phyloP scores from a whole-genome alignment of 345 rosid species.

The Populus simonii region DNA sequence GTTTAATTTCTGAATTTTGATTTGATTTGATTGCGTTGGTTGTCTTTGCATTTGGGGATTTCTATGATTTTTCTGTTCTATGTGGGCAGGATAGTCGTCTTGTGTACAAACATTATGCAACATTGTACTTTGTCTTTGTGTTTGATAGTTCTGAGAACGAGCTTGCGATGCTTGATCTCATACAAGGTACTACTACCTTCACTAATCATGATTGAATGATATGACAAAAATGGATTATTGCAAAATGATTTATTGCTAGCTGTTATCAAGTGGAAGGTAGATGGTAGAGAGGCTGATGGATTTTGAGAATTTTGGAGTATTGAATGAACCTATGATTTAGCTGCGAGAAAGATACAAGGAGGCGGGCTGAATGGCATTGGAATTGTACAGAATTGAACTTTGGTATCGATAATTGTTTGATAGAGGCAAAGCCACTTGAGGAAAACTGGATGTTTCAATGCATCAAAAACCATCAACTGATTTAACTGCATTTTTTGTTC shows the following conservation, averaged over 20 bases:
- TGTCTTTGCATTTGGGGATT: not conserved
- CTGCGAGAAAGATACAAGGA: not conserved
- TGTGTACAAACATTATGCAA: constrained; percentile 87
- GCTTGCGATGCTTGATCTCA: constrained; percentile 94
- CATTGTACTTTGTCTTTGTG: constrained; percentile 77
- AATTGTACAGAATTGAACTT: not conserved
- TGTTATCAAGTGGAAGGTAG: not conserved
- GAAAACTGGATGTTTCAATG: not conserved
- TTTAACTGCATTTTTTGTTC: not conserved
- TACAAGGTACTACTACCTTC: constrained; percentile 61
- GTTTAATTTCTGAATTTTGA: not conserved
- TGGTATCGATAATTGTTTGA: too few relatives aligned
- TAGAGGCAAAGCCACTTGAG: too few relatives aligned
- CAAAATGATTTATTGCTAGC: not conserved
- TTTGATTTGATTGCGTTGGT: not conserved
- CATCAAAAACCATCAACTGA: not conserved
- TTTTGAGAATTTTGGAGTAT: not conserved
- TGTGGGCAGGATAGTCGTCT: constrained; percentile 67
- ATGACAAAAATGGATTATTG: not conserved
- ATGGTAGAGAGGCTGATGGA: not conserved
- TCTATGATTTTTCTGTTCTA: not conserved
- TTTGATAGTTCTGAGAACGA: constrained; percentile 91
- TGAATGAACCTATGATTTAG: not conserved
- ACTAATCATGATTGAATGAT: not conserved
- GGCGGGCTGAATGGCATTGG: not conserved